Evolutionary conservation across 768 basidiomycete genomes (phyloP).

Genomic region (Neoboletus magnificus): DNA sequence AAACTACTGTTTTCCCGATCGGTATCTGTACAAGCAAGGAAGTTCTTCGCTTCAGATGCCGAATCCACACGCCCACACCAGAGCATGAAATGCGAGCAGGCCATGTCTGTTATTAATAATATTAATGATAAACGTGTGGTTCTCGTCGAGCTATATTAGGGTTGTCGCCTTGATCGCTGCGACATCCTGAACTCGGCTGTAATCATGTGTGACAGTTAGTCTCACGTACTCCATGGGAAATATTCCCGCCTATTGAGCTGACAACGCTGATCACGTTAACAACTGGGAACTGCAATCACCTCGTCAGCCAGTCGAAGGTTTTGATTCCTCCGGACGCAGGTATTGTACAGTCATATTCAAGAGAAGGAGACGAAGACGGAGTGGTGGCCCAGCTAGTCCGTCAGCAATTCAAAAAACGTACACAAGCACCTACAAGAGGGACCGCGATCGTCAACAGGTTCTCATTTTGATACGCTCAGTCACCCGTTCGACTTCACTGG

Average conservation of each 20-base stretch:
- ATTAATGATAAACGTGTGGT: not conserved
- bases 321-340: not conserved
- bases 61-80: not conserved
- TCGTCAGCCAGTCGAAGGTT: not conserved
- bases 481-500: not conserved
- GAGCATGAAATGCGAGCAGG: not conserved
- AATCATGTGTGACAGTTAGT: not conserved
- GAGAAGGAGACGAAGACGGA: too few species aligned
- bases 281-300: not conserved
- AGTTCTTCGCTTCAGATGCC: not conserved
- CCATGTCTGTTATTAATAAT: constrained; percentile 1
- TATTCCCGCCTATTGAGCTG: not conserved
- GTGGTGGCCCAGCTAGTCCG: not conserved
- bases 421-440: not conserved
- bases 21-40: not conserved
- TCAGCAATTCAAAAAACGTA: not conserved
- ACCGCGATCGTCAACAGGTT: not conserved
- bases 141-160: not conserved
- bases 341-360: not conserved
- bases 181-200: not conserved
- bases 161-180: not conserved
- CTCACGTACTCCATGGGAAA: constrained; percentile 3
- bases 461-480: not conserved
- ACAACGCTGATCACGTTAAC: not conserved
- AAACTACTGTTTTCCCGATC: not conserved